Base-by-base conservation (phyloP, 1,139 yeast species). In the Candida mesenterica region DNA sequence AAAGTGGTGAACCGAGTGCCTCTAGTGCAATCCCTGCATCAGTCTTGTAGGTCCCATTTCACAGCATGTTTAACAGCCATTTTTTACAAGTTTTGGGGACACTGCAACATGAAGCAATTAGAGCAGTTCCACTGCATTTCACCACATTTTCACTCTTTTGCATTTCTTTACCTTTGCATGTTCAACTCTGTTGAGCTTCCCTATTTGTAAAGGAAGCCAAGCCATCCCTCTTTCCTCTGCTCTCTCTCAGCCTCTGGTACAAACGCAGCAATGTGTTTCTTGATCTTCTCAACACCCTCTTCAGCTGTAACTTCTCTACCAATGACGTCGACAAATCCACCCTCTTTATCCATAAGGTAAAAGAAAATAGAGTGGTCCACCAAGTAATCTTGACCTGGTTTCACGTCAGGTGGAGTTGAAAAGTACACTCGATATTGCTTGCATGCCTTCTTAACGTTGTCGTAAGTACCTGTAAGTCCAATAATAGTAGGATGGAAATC, bases 361-460 rank as follows among this genome's bases (percentile, higher is more conserved):
- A 89, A 90, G 75, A 90, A 92, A 41, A 92, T 90, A 5, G 97
- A 88, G 61, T 92, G 98, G 57, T 92, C 98, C 14, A 92, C 98
- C 45, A 92, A 74, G 57, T 92, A 92, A 51, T 92, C 97, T 61
- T 92, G 96, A 20, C 97, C 97, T 0, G 96, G 92, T 57, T 89
- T 86, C 34, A 88, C 83, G 55, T 88, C 78, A 24, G 94, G 88
- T 2, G 98, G 98, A 1, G 98, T 92, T 8, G 96, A 87, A 59
- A 92, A 92, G 61, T 90, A 92, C 5, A 92, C 98, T 48, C 97
- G 75, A 64, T 79, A 92, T 48, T 81, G 78, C 59, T 87, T 89
- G 67, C 98, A 92, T 35, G 82, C 75, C 44, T 77, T 74, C 62
- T 88, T 90, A 40, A 92, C 80, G 40, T 82, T 80, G 19, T 88